Evolutionary conservation across 2,329 filamentous ascomycete species (phyloP), one percentile per base, ranked within the genome.

Genomic region (Penicillium sp.): DNA sequence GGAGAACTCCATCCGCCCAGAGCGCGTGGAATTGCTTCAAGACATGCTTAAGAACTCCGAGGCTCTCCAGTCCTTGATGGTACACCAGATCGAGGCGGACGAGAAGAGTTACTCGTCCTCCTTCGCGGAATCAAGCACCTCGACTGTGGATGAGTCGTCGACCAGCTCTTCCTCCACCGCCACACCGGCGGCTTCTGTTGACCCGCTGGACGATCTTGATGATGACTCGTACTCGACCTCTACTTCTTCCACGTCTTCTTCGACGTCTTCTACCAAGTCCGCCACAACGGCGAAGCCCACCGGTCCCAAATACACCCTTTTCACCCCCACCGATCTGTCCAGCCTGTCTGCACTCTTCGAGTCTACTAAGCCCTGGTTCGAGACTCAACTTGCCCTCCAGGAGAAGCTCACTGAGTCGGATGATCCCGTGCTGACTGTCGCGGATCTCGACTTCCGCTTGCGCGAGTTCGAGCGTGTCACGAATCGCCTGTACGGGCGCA

Each of bases 151-250:
- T 60, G 29, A 65, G 54, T 34, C 62, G 63, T 41, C 62, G 73
- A 13, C 77, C 4, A 69, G 77, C 11, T 70, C 76, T 1, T 63
- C 76, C 1, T 63, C 67, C 2, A 64, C 74, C 9, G 48, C 58
- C 25, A 56, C 54, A 14, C 38, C 53, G 7, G 45, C 59, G 3
- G 41, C 57, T 35, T 48, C 58, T 7, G 46, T 47, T 28, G 74
- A 72, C 26, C 78, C 80, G 2, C 81, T 87, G 56, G 86, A 82
- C 21, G 85, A 81, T n/a, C 78, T 93, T 1, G 89, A 94, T 48
- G 87, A 93, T 36, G 84, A 87, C 15, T 51, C 67, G 4, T 65
- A 68, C 37, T 63, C 68, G 7, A 63, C 64, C 16, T 63, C 68
- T 2, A 56, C 70, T 3, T 60, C 68, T 4, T 65, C 64, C 5